These are phyloP conservation scores for Martiniozyma abietophila DNA, from an alignment of 805 yeast species.

Conservation along the genomic window DNA sequence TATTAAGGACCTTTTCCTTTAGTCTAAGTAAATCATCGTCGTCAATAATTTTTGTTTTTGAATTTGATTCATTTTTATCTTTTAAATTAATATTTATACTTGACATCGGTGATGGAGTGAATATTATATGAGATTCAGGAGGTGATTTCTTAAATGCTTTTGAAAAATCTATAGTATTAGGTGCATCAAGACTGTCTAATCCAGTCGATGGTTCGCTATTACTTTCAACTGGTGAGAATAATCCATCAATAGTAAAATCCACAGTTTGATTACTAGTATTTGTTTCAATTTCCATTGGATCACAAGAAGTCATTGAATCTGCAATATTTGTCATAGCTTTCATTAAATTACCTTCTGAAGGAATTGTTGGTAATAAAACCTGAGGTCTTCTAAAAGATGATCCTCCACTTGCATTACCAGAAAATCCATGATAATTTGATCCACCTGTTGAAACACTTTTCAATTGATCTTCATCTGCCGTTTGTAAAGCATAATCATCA, in stretches of 20 bases:
- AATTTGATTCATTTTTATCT: neutral
- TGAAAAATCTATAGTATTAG: constrained; percentile 7
- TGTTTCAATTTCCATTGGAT: constrained; percentile 4
- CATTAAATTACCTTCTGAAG: constrained; percentile 18
- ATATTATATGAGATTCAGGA: neutral
- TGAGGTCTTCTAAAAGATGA: neutral
- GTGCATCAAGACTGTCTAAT: neutral
- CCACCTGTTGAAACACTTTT: constrained; percentile 3
- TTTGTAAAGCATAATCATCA: constrained; percentile 3
- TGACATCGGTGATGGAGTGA: constrained; percentile 1
- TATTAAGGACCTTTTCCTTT: constrained; percentile 22
- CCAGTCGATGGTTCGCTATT: neutral
- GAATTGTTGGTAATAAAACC: constrained; percentile 16
- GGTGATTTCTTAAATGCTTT: constrained; percentile 11
- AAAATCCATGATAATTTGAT: neutral
- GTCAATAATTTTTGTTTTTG: constrained; percentile 9
- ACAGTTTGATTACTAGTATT: neutral
- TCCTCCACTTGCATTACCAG: neutral
- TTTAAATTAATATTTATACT: constrained; percentile 1
- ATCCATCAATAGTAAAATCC: constrained; percentile 5
- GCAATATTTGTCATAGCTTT: constrained; percentile 11
- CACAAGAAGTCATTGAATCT: neutral
- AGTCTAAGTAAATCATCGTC: constrained; percentile 24
- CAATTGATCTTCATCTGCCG: no score
- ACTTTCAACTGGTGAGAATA: constrained; percentile 3